A percentile compares a stretch with the other conserved stretches of the same genome.
phyloP scores from a whole-genome alignment of 441 rosid species.

The Lepidium campestre region DNA sequence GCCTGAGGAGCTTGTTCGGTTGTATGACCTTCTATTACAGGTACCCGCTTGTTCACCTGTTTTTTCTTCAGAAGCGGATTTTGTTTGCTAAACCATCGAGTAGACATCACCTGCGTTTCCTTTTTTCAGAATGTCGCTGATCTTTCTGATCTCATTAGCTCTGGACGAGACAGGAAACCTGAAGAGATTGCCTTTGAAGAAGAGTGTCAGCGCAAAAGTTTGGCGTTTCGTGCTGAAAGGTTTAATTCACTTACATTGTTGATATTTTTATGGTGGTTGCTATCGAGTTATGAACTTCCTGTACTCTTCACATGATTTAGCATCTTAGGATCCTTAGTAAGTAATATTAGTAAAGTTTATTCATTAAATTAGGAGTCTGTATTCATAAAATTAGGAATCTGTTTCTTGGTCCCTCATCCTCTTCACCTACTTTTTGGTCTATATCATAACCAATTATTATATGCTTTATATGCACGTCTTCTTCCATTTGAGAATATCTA shows the following conservation, averaged over 20 bases:
- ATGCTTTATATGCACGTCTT: neutral
- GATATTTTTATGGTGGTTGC: constrained; percentile 31
- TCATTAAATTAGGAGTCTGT: neutral
- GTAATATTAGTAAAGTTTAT: neutral
- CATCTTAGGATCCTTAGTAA: neutral
- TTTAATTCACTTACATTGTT: constrained; percentile 29
- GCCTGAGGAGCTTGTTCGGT: constrained; percentile 97
- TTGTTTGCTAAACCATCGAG: constrained; percentile 12
- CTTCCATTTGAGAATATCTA: neutral
- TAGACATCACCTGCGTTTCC: constrained; percentile 18
- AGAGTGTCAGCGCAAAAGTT: constrained; percentile 60
- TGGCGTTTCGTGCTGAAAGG: constrained; percentile 94
- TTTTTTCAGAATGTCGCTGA: constrained; percentile 79
- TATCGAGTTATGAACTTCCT: constrained; percentile 36
- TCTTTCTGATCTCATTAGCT: constrained; percentile 94
- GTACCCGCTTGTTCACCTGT: constrained; percentile 28
- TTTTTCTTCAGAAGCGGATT: neutral
- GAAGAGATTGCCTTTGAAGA: constrained; percentile 88
- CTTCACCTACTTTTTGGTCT: neutral
- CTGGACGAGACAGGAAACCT: constrained; percentile 87
- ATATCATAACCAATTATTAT: neutral
- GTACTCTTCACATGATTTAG: constrained; percentile 36
- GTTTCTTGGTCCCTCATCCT: neutral
- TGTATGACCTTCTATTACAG: constrained; percentile 90
- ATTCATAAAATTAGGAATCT: neutral